Evolutionary conservation across 2,329 filamentous ascomycete species (phyloP), one percentile per base, ranked within the genome.

Genomic region (Monilinia vaccinii-corymbosi): DNA sequence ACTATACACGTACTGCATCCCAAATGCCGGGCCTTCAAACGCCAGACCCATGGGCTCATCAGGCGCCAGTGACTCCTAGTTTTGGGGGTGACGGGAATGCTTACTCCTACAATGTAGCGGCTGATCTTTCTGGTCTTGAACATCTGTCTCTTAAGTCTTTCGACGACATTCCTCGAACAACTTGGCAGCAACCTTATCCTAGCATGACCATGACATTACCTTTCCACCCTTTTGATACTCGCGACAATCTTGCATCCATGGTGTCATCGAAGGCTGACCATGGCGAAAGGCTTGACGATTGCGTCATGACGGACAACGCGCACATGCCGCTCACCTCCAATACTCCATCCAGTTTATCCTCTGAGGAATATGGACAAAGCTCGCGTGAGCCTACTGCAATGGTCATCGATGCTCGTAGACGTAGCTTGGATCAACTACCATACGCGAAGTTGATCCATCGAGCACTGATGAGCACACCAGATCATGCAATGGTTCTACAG

Each of bases 401-500:
- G 63, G 71, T 57, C 63, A 61, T 61, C 62, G 71, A 57, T 62
- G 60, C 61, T 47, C 66, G 69, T 59, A 67, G 68, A 52, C 65
- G 68, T 34, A 67, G 71, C 38, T 73, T 73, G 53, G 67, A 69
- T 84, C 81, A 82, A 61, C 51, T 32, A 18, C 88, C 91, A 0
- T 97, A 97, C 70, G 91, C 93, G 0, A 81, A 88, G 68, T 80
- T 96, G 18, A 90, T 97, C 63, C 88, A 86, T 70, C 78, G 80
- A 56, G 91, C 91, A 1, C 81, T 97, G 23, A 82, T 86, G 75
- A 83, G 83, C 65, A 81, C 80, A 0, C 81, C 84, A 0, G 76
- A 78, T 6, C 80, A 87, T 63, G 84, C 83, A 25, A 88, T 97
- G 83, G 83, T 87, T 2, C 78, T 97, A 14, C 86, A 91, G 66